Conservation (phyloP, 768 basidiomycete species). For the Artomyces pyxidatus region DNA sequence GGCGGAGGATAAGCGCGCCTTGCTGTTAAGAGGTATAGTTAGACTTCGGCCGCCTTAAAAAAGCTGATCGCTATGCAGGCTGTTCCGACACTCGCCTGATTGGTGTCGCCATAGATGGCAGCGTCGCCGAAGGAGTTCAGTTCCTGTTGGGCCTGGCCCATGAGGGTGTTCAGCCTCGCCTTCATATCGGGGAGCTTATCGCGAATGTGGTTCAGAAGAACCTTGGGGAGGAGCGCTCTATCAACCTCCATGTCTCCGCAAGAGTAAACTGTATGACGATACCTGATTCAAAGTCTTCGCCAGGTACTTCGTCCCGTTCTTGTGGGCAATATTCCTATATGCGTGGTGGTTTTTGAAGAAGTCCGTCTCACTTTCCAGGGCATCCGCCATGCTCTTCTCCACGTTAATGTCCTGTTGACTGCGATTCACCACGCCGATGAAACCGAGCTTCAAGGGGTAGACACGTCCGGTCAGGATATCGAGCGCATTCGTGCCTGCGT, state of each 20-base stretch:
- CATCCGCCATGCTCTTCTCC: constrained; percentile 79
- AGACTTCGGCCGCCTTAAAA: neutral
- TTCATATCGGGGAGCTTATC: constrained; percentile 99
- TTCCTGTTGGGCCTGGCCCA: constrained; percentile 99
- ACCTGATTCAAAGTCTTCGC: constrained; percentile 93
- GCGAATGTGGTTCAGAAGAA: constrained; percentile 93
- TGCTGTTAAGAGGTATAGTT: constrained; percentile 35
- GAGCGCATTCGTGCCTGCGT: constrained; percentile 95
- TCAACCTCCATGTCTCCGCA: neutral
- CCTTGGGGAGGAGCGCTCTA: constrained; percentile 32
- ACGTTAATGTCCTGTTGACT: constrained; percentile 96
- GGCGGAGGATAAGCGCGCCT: constrained; percentile 83
- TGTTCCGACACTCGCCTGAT: constrained; percentile 43
- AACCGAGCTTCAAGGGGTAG: constrained; percentile 96
- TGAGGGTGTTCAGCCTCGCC: constrained; percentile 91
- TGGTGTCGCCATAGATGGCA: constrained; percentile 85
- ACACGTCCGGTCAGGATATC: constrained; percentile 95
- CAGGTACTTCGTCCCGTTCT: constrained; percentile 94
- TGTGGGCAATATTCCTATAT: constrained; percentile 92
- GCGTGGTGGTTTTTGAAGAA: constrained; percentile 88
- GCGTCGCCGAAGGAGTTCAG: constrained; percentile 93
- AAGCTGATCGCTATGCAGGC: neutral
- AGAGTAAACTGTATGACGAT: constrained; percentile 14
- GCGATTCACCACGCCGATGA: constrained; percentile 96
- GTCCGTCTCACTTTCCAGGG: constrained; percentile 76